Evolutionary conservation across 768 basidiomycete genomes (phyloP), one percentile per base, ranked within the genome.

Genomic region (Postia placenta): DNA sequence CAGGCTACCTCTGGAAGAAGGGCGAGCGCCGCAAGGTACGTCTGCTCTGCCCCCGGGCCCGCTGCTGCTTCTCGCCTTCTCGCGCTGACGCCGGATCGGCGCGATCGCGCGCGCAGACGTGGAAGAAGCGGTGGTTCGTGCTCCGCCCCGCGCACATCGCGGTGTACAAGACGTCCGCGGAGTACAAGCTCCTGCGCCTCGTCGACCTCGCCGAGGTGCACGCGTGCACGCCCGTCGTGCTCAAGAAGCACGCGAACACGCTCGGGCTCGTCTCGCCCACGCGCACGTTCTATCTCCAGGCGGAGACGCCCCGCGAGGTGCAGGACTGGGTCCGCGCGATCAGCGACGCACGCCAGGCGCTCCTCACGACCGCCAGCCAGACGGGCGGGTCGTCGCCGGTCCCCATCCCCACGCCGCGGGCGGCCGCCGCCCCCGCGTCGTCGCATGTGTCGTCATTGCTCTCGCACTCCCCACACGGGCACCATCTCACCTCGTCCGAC

Each of bases 101-200:
- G 23, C 23, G 26, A 51, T 33, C 30, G 30, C 30, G 36, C n/a
- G 25, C 42, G 42, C 61, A 95, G 93, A 92, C 88, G 1, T 99
- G 96, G 96, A 97, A 98, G 77, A 94, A 93, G 69, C 80, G 94
- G 19, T 98, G 95, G 95, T 98, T 98, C 59, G 96, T 99, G 1
- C 71, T 99, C 50, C 81, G 95, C 15, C 81, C 91, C 0, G 87
- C 87, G 2, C 92, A 96, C 66, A 71, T 99, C 43, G 92, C 92
- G 3, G 97, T 95, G 68, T 98, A 98, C 80, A 97, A 98, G 74
- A 92, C 80, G 42, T 84, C 87, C 26, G 87, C 89, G 49, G 95
- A 99, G 68, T 98, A 98, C 70, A 78, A 94, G 66, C 79, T 97
- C 2, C 83, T 92, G 23, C 83, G 87, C 17, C 79, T 96, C 12